phyloP scores from a whole-genome alignment of 768 basidiomycete species.

The Tulasnella sp. region DNA sequence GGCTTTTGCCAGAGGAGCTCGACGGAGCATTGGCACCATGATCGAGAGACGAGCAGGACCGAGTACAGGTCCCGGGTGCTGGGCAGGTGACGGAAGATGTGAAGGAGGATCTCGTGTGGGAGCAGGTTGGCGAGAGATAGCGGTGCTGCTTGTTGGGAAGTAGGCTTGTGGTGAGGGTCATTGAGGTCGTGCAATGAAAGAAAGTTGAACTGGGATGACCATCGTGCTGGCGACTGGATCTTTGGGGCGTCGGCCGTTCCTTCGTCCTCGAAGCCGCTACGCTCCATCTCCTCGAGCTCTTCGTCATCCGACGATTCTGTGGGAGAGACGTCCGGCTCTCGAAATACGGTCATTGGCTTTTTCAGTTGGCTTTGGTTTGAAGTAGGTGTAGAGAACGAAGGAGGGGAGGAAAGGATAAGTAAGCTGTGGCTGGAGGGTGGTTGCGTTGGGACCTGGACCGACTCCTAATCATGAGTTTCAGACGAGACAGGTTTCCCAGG shows the following conservation, averaged over 20 bases:
- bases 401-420: neutral
- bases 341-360: conserved; percentile 13
- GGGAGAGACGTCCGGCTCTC: conserved; percentile 19
- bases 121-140: conserved; percentile 61
- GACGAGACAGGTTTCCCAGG: conserved; percentile 3
- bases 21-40: conserved; percentile 95
- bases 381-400: neutral
- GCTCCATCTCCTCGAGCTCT: conserved; percentile 22
- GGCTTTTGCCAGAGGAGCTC: conserved; percentile 95
- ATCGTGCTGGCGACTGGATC: conserved; percentile 57
- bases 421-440: neutral
- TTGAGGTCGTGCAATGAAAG: conserved; percentile 38
- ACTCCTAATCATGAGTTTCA: neutral
- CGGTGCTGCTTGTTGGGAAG: conserved; percentile 30
- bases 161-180: conserved; percentile 27
- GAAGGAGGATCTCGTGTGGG: conserved; percentile 88
- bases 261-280: conserved; percentile 24
- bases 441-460: conserved; percentile 6
- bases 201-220: conserved; percentile 39
- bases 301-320: conserved; percentile 23
- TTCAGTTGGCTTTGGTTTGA: neutral
- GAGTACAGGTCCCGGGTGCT: conserved; percentile 67
- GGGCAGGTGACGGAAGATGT: conserved; percentile 82
- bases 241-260: neutral
- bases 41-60: conserved; percentile 74